Conservation (phyloP, 768 basidiomycete genomes). For the Podaxis sp. region DNA sequence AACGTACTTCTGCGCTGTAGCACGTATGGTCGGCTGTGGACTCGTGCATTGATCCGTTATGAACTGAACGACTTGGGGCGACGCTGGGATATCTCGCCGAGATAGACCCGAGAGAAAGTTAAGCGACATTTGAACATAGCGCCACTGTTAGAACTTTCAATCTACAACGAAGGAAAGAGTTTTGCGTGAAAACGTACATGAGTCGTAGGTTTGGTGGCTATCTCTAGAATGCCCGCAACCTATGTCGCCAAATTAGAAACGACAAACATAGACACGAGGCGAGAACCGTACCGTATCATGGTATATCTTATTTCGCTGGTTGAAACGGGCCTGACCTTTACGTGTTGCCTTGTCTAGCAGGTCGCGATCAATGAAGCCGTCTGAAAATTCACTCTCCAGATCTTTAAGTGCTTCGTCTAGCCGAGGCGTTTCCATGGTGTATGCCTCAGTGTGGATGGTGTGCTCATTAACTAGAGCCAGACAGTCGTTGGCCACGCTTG, state of each 20-base stretch:
- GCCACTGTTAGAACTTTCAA: constrained; percentile 55
- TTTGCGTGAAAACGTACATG: constrained; percentile 52
- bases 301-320: constrained; percentile 47
- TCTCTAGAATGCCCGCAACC: constrained; percentile 59
- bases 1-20: constrained; percentile 61
- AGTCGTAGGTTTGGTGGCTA: constrained; percentile 62
- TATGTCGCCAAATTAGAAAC: constrained; percentile 26
- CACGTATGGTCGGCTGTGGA: constrained; percentile 68
- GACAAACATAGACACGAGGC: constrained; percentile 12
- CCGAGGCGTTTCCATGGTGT: constrained; percentile 46
- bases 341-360: constrained; percentile 44
- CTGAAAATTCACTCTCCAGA: constrained; percentile 51
- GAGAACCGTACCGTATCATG: constrained; percentile 41
- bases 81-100: constrained; percentile 57
- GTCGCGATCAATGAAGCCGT: constrained; percentile 37
- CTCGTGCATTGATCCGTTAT: constrained; percentile 67
- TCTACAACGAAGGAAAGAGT: not conserved
- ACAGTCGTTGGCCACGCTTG: constrained; percentile 62
- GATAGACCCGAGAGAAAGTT: constrained; percentile 62
- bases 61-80: constrained; percentile 57
- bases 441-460: constrained; percentile 61
- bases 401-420: constrained; percentile 48
- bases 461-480: constrained; percentile 63
- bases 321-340: constrained; percentile 41
- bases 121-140: constrained; percentile 73